Conservation (phyloP, 179 eudicot species). For the Monotropa hypopitys region DNA sequence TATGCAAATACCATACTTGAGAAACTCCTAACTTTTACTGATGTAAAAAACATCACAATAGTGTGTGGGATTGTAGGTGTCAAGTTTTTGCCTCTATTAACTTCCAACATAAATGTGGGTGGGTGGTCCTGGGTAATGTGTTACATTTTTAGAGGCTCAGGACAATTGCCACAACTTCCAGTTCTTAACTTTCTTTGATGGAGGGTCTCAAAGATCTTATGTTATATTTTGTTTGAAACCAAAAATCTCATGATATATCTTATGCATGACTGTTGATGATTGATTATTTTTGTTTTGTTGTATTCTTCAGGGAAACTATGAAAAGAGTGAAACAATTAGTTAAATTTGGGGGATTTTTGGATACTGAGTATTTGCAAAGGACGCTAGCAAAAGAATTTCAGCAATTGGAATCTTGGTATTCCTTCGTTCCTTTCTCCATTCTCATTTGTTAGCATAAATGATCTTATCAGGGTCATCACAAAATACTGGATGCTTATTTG, state of each 20-base stretch:
- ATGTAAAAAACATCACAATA: neutral
- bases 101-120: neutral
- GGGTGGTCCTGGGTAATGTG: neutral
- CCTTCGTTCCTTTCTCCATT: slow-evolving; percentile 1
- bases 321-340: slow-evolving; percentile 55
- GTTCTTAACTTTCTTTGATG: neutral
- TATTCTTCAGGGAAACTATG: slow-evolving; percentile 46
- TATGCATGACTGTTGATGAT: slow-evolving; percentile 2
- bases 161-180: neutral
- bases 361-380: slow-evolving; percentile 58
- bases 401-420: slow-evolving; percentile 75
- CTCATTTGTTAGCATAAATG: neutral
- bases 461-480: neutral
- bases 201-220: neutral
- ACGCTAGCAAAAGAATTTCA: slow-evolving; percentile 77
- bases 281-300: neutral
- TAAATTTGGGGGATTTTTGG: slow-evolving; percentile 76
- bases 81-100: neutral
- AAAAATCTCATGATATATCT: neutral
- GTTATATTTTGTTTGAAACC: neutral
- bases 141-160: neutral
- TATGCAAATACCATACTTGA: neutral
- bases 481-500: neutral
- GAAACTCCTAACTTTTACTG: neutral
- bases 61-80: neutral